A percentile compares a stretch with the other conserved stretches of the same genome.
Conservation (phyloP, 2,329 filamentous ascomycete genomes). For the Claviceps arundinis region DNA sequence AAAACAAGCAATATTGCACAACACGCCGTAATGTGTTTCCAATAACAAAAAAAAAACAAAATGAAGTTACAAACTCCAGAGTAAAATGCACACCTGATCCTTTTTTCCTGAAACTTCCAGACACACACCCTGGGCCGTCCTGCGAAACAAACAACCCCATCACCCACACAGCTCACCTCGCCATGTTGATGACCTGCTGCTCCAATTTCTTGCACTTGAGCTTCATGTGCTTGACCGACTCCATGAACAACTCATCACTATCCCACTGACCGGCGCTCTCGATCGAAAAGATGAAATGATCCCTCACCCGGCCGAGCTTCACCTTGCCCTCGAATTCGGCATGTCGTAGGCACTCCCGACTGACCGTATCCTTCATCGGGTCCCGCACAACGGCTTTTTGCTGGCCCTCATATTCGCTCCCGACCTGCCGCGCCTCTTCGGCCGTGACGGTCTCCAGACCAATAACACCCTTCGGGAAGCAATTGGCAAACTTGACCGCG, state of each 20-base stretch:
- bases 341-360: constrained; percentile 81
- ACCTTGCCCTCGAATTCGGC: constrained; percentile 92
- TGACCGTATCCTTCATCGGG: constrained; percentile 89
- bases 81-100: background rate
- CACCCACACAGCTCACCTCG: constrained; percentile 23
- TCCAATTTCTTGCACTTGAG: constrained; percentile 66
- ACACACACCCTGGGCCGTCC: too few relatives aligned
- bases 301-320: constrained; percentile 73
- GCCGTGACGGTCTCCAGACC: constrained; percentile 58
- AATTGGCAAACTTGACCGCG: constrained; percentile 77
- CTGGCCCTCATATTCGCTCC: constrained; percentile 58
- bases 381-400: constrained; percentile 77
- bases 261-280: constrained; percentile 94
- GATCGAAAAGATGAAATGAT: constrained; percentile 95
- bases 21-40: background rate
- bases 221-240: constrained; percentile 75
- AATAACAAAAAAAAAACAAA: background rate
- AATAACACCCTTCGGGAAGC: constrained; percentile 85
- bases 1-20: too few relatives aligned
- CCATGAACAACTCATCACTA: constrained; percentile 85
- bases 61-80: background rate
- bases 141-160: too few relatives aligned
- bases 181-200: constrained; percentile 55
- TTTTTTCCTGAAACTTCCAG: too few relatives aligned
- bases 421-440: constrained; percentile 46